These are phyloP conservation scores for Fusarium temperatum DNA, from an alignment of 2,329 filamentous ascomycete genomes.

Conservation along the genomic window DNA sequence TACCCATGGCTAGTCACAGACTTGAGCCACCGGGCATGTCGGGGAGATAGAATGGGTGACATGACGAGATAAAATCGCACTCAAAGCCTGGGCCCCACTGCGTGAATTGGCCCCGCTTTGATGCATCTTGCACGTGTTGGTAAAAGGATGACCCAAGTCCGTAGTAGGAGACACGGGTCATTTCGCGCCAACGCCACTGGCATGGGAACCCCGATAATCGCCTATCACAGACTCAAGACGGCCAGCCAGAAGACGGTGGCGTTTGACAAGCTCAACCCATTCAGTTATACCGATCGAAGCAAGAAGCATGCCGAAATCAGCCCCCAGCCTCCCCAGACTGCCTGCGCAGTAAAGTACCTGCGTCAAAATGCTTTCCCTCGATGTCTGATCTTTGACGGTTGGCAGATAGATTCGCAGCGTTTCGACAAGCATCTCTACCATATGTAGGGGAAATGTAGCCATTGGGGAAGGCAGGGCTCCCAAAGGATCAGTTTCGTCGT, in stretches of 20 bases:
- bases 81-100: constrained; percentile 31
- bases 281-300: constrained; percentile 69
- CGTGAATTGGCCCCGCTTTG: constrained; percentile 31
- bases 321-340: constrained; percentile 87
- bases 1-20: constrained; percentile 38
- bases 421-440: constrained; percentile 82
- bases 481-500: constrained; percentile 48
- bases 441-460: constrained; percentile 83
- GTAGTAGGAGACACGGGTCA: neutral
- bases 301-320: constrained; percentile 91
- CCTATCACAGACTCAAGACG: constrained; percentile 76
- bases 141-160: constrained; percentile 17
- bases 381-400: constrained; percentile 80
- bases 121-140: constrained; percentile 35
- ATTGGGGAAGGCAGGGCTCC: constrained; percentile 77
- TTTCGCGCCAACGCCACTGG: constrained; percentile 9
- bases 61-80: constrained; percentile 34
- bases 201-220: constrained; percentile 50
- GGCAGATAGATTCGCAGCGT: constrained; percentile 81
- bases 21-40: constrained; percentile 29
- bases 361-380: constrained; percentile 86
- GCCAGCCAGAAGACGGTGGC: constrained; percentile 85
- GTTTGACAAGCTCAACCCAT: constrained; percentile 90
- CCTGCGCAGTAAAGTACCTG: constrained; percentile 94
- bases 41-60: constrained; percentile 30